Conservation (phyloP, 148 eudicot genomes). For the Camellia granthamiana region DNA sequence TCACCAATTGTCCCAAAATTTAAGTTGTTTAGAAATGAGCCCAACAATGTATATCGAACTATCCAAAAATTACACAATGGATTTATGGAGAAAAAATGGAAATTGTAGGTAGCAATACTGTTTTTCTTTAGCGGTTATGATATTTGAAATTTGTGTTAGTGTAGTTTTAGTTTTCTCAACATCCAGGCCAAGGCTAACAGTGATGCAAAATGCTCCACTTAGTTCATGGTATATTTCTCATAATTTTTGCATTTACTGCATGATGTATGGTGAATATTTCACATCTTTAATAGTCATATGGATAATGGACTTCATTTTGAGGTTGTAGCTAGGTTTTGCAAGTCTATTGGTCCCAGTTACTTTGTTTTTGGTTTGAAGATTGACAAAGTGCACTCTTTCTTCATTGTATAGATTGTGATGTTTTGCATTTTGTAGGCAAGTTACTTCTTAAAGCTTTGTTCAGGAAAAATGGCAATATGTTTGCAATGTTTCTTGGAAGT, state of each 20-base stretch:
- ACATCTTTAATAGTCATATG: background rate
- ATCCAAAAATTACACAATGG: background rate
- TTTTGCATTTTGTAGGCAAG: background rate
- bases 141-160: background rate
- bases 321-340: background rate
- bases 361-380: background rate
- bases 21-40: no score
- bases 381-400: background rate
- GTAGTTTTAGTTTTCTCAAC: background rate
- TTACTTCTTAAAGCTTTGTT: constrained; percentile 7
- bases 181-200: no score
- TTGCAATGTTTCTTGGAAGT: constrained; percentile 5
- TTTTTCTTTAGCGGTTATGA: background rate
- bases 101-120: background rate
- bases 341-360: background rate
- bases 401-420: background rate
- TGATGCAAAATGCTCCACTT: no score
- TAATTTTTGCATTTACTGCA: background rate
- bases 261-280: background rate
- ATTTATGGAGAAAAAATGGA: background rate
- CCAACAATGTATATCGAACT: no score
- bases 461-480: background rate
- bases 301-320: background rate
- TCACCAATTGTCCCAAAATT: no score
- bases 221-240: background rate